phyloP scores from a whole-genome alignment of 108 stramenopile genomes.

The Craspedostauros australis region DNA sequence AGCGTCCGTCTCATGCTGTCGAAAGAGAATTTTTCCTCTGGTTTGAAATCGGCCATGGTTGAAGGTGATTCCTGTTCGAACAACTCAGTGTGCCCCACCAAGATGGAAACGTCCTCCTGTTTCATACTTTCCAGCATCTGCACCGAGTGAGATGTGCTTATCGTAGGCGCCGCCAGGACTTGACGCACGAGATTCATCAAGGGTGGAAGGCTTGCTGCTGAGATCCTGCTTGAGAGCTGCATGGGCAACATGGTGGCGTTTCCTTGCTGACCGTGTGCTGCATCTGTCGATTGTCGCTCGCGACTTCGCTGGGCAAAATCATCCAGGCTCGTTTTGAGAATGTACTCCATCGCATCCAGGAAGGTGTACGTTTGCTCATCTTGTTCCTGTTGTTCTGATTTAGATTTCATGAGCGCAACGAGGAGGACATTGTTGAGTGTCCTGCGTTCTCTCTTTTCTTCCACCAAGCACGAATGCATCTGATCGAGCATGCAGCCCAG shows the following conservation, averaged over 20 bases:
- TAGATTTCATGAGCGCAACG: constrained; percentile 13
- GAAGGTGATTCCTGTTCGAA: too few species aligned
- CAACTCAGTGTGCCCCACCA: too few species aligned
- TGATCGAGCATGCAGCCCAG: constrained; percentile 54
- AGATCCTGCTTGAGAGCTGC: constrained; percentile 42
- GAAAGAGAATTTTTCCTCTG: too few species aligned
- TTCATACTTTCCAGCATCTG: constrained; percentile 52
- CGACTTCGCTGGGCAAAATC: constrained; percentile 30
- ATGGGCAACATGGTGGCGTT: neutral
- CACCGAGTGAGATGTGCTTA: constrained; percentile 41
- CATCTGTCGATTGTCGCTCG: neutral
- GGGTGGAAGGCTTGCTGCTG: constrained; percentile 68
- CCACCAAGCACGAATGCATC: constrained; percentile 57
- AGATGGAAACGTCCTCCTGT: constrained; percentile 22
- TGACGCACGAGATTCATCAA: constrained; percentile 50
- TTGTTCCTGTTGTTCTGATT: neutral
- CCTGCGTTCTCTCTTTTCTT: constrained; percentile 68
- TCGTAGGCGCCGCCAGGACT: constrained; percentile 37
- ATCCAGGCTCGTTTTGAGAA: constrained; percentile 46
- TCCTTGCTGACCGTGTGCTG: neutral
- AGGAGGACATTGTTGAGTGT: constrained; percentile 64
- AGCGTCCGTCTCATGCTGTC: too few species aligned
- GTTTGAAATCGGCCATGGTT: too few species aligned
- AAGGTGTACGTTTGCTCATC: constrained; percentile 11
- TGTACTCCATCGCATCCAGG: constrained; percentile 49